These are phyloP conservation scores for Trichoderma sp. DNA, from an alignment of 2,329 filamentous ascomycete species.

Conservation along the genomic window DNA sequence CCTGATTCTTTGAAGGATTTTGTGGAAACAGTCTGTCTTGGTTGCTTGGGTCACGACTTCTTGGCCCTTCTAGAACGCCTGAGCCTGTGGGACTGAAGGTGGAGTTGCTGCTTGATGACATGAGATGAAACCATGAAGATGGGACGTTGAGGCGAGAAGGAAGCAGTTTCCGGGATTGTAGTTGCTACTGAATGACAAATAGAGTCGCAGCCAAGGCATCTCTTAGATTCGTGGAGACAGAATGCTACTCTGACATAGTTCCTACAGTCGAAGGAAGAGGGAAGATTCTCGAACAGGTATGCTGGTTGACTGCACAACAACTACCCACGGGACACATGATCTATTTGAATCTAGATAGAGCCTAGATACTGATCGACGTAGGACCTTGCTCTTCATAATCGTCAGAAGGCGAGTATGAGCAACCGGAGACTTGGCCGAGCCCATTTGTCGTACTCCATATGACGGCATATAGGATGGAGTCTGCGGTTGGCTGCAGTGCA, in stretches of 20 bases:
- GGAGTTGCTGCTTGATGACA: not conserved
- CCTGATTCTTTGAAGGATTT: not conserved
- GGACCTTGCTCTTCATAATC: no score
- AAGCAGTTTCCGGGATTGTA: not conserved
- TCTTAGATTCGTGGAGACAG: not conserved
- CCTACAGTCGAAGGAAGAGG: not conserved
- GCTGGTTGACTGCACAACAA: not conserved
- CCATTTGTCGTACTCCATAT: no score
- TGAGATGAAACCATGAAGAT: not conserved
- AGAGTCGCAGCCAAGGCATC: not conserved
- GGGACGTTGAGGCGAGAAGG: no score
- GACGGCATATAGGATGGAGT: no score
- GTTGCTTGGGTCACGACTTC: not conserved
- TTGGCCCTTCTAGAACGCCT: not conserved
- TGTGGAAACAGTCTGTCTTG: not conserved
- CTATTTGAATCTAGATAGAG: not conserved
- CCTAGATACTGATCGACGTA: not conserved
- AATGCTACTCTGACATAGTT: not conserved
- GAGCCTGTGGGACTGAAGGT: not conserved
- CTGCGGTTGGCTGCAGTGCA: no score
- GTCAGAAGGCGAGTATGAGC: no score
- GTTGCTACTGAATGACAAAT: not conserved
- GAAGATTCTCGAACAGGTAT: not conserved
- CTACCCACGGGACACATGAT: no score
- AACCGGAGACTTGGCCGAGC: no score